Evolutionary conservation across 805 yeast species (phyloP), one percentile per base, ranked within the genome.

Genomic region (Deakozyma indianensis): DNA sequence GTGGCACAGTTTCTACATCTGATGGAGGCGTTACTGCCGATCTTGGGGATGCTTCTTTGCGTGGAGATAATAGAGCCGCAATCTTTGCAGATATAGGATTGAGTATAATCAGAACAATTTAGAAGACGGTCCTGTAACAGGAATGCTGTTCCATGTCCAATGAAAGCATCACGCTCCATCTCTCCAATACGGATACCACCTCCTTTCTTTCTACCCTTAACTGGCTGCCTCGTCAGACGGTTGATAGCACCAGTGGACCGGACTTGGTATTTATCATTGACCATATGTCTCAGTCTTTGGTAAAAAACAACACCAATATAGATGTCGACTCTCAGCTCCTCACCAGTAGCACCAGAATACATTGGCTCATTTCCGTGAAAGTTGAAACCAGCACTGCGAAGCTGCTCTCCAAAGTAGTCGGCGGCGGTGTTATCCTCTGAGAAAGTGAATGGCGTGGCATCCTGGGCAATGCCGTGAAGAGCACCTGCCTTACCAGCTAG

Each of bases 101-200:
- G 95, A 0, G 97, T 78, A 68, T 92, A 92, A 64, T 92, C 98
- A 4, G 95, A 83, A 60, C 95, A 87, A 67, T 92, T 92, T 61
- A 92, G 73, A 59, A 92, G 71, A 67, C 98, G 80, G 63, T 92
- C 98, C 65, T 90, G 97, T 54, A 92, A 70, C 56, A 92, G 68
- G 77, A 76, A 92, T 1, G 98, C 87, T 4, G 98, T 83, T 66
- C 98, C 98, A 61, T 92, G 98, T 48, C 97, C 98, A 64, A 92
- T 87, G 57, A 92, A 71, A 1, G 98, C 98, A 74, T 92, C 98
- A 69, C 98, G 83, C 69, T 92, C 98, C 98, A 92, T 92, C 66
- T 92, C 98, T 64, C 98, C 98, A 35, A 92, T 94, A 74, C 98
- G 94, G 56, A 92, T 92, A 82, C 98, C 98, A 68, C 98, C 98